A percentile compares a stretch with the other conserved stretches of the same genome.
phyloP scores from a whole-genome alignment of 179 eudicot species.

The Corrigiola litoralis region DNA sequence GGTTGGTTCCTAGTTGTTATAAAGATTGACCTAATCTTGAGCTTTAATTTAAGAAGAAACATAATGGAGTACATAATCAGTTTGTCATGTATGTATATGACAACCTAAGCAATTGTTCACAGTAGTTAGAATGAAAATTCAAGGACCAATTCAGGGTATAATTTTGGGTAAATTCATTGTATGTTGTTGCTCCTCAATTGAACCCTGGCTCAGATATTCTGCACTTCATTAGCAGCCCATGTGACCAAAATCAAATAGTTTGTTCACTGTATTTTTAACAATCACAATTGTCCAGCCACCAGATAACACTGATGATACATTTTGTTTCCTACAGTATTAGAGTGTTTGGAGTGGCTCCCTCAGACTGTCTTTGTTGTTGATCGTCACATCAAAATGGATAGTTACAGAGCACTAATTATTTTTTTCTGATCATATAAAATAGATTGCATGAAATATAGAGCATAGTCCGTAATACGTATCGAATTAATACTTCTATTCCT shows the following conservation, averaged over 20 bases:
- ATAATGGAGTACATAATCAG: neutral
- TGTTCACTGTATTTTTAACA: too few relatives aligned
- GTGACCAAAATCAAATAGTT: slow-evolving; percentile 2
- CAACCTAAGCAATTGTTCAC: neutral
- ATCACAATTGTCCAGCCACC: slow-evolving; percentile 2
- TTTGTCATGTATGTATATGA: neutral
- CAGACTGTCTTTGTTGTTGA: neutral
- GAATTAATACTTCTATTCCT: too few relatives aligned
- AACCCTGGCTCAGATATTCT: neutral
- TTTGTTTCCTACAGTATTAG: neutral
- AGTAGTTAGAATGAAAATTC: neutral
- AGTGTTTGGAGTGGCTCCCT: too few relatives aligned
- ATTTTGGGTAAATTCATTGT: slow-evolving; percentile 10
- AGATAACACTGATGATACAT: neutral
- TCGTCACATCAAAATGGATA: neutral
- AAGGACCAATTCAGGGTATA: slow-evolving; percentile 10
- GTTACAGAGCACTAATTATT: too few relatives aligned
- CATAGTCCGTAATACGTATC: too few relatives aligned
- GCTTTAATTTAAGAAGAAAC: neutral
- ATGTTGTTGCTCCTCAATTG: slow-evolving; percentile 10
- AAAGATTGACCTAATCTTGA: slow-evolving; percentile 3
- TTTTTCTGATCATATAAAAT: too few relatives aligned
- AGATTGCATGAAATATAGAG: too few relatives aligned
- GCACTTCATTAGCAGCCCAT: slow-evolving; percentile 14
- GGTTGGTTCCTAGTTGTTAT: slow-evolving; percentile 9